phyloP scores from a whole-genome alignment of 2,329 filamentous ascomycete species.

The Cladosporium austrohemisphaericum region DNA sequence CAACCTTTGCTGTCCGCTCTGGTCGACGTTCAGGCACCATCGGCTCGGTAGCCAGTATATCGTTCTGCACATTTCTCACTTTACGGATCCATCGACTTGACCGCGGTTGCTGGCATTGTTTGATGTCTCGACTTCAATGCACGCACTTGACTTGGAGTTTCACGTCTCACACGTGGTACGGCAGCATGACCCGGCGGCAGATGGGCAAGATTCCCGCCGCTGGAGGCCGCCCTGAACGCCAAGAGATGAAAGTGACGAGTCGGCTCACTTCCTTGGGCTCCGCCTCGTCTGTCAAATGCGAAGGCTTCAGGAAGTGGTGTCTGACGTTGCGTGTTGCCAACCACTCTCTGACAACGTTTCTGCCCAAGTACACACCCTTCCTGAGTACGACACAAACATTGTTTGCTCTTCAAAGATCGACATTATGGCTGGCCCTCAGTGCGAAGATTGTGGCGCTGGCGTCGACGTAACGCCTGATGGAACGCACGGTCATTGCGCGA shows the following conservation, averaged over 20 bases:
- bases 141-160: no score
- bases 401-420: conserved; percentile 5
- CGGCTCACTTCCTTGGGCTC: background rate
- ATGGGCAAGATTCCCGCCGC: no score
- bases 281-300: background rate
- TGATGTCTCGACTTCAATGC: no score
- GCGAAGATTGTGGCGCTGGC: conserved; percentile 3
- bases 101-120: no score
- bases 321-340: conserved; percentile 1
- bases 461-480: conserved; percentile 8
- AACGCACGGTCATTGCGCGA: conserved; percentile 10
- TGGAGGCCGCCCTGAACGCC: no score
- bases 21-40: no score
- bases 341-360: background rate
- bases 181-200: no score
- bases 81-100: no score
- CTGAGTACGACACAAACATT: background rate
- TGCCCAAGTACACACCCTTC: background rate
- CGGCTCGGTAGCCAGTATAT: no score
- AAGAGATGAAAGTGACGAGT: background rate
- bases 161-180: no score
- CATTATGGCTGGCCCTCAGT: conserved; percentile 1
- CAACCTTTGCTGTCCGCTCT: no score
- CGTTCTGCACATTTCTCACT: no score
- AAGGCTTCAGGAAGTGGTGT: background rate